Percentiles rank a stretch among this genome's conserved stretches.
phyloP scores from a whole-genome alignment of 345 rosid genomes.

The Dimocarpus longan region DNA sequence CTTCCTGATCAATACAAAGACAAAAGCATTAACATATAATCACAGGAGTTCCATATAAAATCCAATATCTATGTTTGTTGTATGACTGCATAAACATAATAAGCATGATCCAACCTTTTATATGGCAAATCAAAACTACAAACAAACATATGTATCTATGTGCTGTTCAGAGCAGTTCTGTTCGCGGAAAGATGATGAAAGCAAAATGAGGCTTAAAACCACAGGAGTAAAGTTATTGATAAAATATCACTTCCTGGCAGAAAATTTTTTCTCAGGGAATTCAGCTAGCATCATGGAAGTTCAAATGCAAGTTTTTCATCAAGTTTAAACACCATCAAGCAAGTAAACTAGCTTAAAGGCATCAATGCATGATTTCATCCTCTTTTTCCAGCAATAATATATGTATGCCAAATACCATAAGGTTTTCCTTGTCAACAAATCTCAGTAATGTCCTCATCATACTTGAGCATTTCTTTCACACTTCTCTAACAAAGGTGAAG shows the following conservation, averaged over 20 bases:
- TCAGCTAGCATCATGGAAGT: background rate
- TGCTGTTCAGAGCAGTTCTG: background rate
- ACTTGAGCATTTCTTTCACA: background rate
- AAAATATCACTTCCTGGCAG: background rate
- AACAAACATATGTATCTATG: background rate
- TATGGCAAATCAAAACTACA: background rate
- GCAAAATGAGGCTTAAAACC: too few species aligned
- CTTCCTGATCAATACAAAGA: constrained; percentile 59
- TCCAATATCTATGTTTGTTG: background rate
- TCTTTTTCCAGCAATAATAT: background rate
- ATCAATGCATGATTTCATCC: background rate
- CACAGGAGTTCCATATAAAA: background rate
- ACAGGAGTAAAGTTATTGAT: background rate
- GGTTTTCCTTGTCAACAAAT: background rate
- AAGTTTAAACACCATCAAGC: background rate
- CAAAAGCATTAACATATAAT: background rate
- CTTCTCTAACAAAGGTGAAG: background rate
- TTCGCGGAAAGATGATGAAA: background rate
- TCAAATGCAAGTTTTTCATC: background rate
- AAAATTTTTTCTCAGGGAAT: background rate
- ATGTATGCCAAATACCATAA: background rate
- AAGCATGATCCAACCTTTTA: background rate
- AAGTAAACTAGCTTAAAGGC: background rate
- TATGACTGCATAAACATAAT: background rate
- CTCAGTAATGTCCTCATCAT: constrained; percentile 11